phyloP scores from a whole-genome alignment of 2,329 filamentous ascomycete genomes.

The Colletotrichum viniferum region DNA sequence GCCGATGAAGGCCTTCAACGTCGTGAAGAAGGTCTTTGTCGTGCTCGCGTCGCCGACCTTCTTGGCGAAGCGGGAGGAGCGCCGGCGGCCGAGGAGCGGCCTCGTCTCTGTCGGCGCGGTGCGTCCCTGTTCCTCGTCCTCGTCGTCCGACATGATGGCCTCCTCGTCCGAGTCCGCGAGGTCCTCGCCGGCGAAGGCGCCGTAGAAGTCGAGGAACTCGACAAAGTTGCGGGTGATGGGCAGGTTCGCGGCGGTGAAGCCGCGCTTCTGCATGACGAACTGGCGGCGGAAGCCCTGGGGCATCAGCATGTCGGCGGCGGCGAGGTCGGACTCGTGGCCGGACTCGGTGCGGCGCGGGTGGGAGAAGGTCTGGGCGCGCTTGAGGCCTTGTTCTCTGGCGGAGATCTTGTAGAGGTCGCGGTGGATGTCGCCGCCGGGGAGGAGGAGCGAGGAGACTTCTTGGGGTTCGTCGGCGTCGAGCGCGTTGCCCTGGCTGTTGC shows the following conservation, averaged over 20 bases:
- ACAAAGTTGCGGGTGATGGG: constrained; percentile 74
- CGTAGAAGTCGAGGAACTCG: constrained; percentile 77
- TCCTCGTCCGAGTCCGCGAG: constrained; percentile 65
- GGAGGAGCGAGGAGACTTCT: constrained; percentile 68
- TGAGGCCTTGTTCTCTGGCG: constrained; percentile 53
- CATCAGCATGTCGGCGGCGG: constrained; percentile 21
- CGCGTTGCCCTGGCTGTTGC: background rate
- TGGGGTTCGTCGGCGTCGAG: constrained; percentile 27
- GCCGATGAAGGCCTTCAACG: constrained; percentile 79
- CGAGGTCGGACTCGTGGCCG: constrained; percentile 21
- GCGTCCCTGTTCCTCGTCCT: constrained; percentile 45
- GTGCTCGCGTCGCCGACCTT: constrained; percentile 66
- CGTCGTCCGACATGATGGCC: constrained; percentile 49
- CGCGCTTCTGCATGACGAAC: constrained; percentile 42
- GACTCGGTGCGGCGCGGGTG: constrained; percentile 38
- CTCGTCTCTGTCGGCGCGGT: constrained; percentile 52
- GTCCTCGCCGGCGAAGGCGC: constrained; percentile 78
- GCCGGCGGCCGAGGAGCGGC: constrained; percentile 64
- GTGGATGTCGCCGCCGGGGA: constrained; percentile 81
- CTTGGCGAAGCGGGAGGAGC: constrained; percentile 47
- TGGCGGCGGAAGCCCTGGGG: constrained; percentile 49
- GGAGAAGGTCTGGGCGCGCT: constrained; percentile 72
- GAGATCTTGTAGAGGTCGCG: constrained; percentile 79
- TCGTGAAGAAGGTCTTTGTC: constrained; percentile 78
- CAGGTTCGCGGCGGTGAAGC: constrained; percentile 27